A percentile compares a stretch with the other conserved stretches of the same genome.
Conservation (phyloP, 169 alveolate species). For the Plasmodium knowlesi region DNA sequence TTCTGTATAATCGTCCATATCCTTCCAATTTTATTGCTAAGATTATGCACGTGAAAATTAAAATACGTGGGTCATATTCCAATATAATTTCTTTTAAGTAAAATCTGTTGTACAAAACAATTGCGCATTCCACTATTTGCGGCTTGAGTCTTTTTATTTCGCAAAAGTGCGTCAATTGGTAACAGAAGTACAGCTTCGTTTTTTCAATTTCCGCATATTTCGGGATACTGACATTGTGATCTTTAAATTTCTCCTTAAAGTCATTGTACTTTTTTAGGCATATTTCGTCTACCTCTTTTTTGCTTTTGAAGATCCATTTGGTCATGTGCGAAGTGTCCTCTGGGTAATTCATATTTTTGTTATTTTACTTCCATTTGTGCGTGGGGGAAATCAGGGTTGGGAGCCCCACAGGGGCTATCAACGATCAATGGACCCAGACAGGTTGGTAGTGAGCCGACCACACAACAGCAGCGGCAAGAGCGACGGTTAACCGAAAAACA, state of each 20-base stretch:
- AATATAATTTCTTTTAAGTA: conserved; percentile 77
- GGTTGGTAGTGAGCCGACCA: neutral
- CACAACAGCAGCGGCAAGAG: neutral
- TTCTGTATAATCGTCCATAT: conserved; percentile 70
- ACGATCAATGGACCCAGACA: neutral
- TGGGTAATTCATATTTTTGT: conserved; percentile 63
- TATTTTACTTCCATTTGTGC: conserved; percentile 12
- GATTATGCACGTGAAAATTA: conserved; percentile 79
- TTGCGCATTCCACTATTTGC: conserved; percentile 70
- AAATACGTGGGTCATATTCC: conserved; percentile 81
- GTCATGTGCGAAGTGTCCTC: conserved; percentile 65
- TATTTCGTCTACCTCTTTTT: conserved; percentile 34
- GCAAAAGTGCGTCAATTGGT: conserved; percentile 44
- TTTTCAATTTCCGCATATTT: conserved; percentile 65
- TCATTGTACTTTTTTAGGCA: conserved; percentile 62
- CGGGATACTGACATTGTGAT: conserved; percentile 45
- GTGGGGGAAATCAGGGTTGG: neutral
- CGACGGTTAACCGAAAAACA: neutral
- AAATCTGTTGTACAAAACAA: conserved; percentile 75
- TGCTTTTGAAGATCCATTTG: conserved; percentile 69
- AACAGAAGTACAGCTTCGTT: conserved; percentile 56
- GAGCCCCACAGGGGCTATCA: neutral
- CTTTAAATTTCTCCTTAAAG: conserved; percentile 63
- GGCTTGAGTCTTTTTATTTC: conserved; percentile 44
- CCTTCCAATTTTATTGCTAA: conserved; percentile 81